These are phyloP conservation scores for Achaetomiella virescens DNA, from an alignment of 495 filamentous ascomycete species.

Conservation along the genomic window DNA sequence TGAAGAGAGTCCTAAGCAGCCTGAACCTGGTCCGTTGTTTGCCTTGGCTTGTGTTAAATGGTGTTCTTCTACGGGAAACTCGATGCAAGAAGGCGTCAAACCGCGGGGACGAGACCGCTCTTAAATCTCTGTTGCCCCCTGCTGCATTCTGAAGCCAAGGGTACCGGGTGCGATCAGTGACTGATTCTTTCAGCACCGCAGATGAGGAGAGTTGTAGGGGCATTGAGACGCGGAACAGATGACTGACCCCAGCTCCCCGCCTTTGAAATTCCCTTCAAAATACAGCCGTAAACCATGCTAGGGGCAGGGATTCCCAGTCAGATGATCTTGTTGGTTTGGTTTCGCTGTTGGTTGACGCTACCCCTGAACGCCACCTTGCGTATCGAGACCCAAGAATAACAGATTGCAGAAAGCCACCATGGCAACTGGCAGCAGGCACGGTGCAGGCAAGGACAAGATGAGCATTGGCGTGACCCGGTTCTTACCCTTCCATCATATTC, in stretches of 20 bases:
- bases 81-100: background rate
- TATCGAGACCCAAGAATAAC: too few species aligned
- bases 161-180: background rate
- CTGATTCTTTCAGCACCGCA: background rate
- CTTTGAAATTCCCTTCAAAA: background rate
- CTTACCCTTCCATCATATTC: too few species aligned
- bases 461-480: too few species aligned
- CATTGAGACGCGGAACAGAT: background rate
- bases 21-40: too few species aligned
- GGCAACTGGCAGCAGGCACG: too few species aligned
- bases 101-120: background rate
- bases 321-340: background rate
- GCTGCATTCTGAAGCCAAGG: too few species aligned
- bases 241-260: background rate
- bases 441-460: too few species aligned
- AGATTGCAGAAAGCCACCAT: too few species aligned
- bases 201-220: background rate
- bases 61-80: too few species aligned
- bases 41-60: too few species aligned
- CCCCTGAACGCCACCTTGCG: background rate
- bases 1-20: too few species aligned
- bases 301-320: background rate
- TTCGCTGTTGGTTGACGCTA: background rate
- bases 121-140: too few species aligned
- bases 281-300: background rate